Base-by-base conservation (phyloP, 169 alveolate genomes). In the Eimeria zaria region DNA sequence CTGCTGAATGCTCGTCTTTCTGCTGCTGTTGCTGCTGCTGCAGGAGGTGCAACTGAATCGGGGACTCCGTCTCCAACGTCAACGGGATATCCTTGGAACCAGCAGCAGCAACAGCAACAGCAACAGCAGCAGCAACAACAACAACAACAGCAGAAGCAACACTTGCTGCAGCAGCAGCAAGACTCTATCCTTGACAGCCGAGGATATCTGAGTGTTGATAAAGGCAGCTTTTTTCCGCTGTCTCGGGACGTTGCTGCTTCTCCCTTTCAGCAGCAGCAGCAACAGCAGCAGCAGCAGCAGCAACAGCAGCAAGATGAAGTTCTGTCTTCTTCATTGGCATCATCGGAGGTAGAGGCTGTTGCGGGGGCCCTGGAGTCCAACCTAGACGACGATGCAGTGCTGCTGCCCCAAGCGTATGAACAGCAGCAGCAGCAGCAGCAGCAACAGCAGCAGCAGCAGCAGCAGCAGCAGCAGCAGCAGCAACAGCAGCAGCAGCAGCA, bases 351-450 rank as follows among this genome's bases (percentile, higher is more conserved):
- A 6, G 73, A 81, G 8, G 91, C 91, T 4, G 91, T 81, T 73
- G 91, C 69, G 11, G 73, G 67, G 20, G 91, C 91, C 36, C 53
- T 81, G 20, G 91, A 39, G 74, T 62, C 46, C 16, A n/a, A 53
- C 58, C 91, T 74, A 51, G 91, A 81, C 33, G 74, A 7, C 30
- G 67, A 51, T 48, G 36, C 58, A 39, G 73, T 24, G 0, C 74
- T 81, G 67, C 39, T 53, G 48, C 27, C 91, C 33, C n/a, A 16
- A 14, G 39, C 12, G 36, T 53, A n/a, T 81, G 55, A 81, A 53
- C 89, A 80, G 89, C 84, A n/a, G 33, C 88, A 78, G 58, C 88
- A 78, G 67, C 88, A 78, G 53, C 88, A 78, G 41, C 88, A 78
- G 58, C 90, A 76, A 62, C 87, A 76, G 87, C 87, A 76, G 44